These are phyloP conservation scores for Isoetes engelmannii DNA, from an alignment of 83 land plant genomes.

Conservation along the genomic window DNA sequence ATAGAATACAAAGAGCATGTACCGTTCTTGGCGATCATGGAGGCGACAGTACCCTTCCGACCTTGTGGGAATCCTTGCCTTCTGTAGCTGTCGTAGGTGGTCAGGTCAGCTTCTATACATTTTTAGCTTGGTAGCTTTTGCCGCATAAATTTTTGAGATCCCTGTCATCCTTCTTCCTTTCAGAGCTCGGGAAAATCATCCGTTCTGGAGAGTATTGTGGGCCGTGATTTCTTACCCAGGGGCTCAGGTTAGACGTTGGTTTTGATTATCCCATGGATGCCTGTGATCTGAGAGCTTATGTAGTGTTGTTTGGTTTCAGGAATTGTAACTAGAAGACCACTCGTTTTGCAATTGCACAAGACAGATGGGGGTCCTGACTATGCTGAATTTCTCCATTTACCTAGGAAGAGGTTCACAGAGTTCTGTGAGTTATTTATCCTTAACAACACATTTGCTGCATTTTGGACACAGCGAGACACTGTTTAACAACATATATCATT, in stretches of 20 bases:
- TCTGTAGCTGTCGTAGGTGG: constrained; percentile 61
- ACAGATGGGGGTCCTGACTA: constrained; percentile 62
- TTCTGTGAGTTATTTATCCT: constrained; percentile 41
- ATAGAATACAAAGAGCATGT: constrained; percentile 50
- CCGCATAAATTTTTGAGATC: background rate
- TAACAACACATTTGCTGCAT: background rate
- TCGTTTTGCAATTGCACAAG: constrained; percentile 74
- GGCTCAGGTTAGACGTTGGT: constrained; percentile 36
- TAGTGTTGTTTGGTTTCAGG: constrained; percentile 31
- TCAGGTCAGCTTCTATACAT: constrained; percentile 37
- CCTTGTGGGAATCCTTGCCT: constrained; percentile 34
- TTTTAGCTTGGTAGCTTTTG: constrained; percentile 1
- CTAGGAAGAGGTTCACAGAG: constrained; percentile 56
- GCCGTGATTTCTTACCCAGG: constrained; percentile 52
- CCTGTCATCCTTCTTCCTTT: background rate
- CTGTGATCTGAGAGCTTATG: too few species aligned
- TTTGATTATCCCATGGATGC: background rate
- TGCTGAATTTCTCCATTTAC: constrained; percentile 71
- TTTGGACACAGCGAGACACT: background rate
- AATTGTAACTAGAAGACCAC: constrained; percentile 82
- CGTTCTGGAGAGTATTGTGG: constrained; percentile 56
- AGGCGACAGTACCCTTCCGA: constrained; percentile 29
- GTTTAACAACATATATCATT: too few species aligned
- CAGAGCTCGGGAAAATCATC: constrained; percentile 61
- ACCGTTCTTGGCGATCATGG: constrained; percentile 51